Percentiles rank a stretch among this genome's conserved stretches.
These are phyloP conservation scores for Saccharomycopsis malanga DNA, from an alignment of 805 yeast species.

Conservation along the genomic window DNA sequence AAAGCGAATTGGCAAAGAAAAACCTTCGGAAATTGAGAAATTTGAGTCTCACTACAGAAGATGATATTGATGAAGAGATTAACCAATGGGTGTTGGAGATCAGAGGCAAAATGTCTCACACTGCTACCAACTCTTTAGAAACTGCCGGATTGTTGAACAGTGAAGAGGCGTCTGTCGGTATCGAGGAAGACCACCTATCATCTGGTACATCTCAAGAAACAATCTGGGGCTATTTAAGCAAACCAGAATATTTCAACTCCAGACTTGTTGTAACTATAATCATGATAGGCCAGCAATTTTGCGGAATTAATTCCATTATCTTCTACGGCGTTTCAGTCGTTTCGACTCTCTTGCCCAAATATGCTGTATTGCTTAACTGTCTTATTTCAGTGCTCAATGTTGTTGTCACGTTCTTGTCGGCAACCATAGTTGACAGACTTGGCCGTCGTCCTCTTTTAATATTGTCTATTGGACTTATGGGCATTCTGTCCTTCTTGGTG, in stretches of 20 bases:
- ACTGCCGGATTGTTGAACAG: neutral
- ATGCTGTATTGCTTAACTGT: conserved; percentile 68
- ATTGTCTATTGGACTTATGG: conserved; percentile 64
- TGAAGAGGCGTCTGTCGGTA: neutral
- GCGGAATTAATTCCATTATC: conserved; percentile 88
- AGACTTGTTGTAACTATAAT: conserved; percentile 62
- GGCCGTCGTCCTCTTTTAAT: conserved; percentile 73
- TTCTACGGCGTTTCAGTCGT: conserved; percentile 89
- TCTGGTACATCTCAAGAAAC: neutral
- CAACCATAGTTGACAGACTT: conserved; percentile 62
- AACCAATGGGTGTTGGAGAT: conserved; percentile 12
- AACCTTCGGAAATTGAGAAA: conserved; percentile 32
- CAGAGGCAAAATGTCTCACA: neutral
- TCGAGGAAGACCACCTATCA: conserved; percentile 1
- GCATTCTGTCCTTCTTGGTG: conserved; percentile 52
- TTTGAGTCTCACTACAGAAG: neutral
- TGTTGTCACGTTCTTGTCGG: conserved; percentile 64
- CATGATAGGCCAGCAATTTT: conserved; percentile 80
- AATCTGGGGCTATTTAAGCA: conserved; percentile 2
- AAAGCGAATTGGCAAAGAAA: conserved; percentile 35
- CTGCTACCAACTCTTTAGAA: neutral
- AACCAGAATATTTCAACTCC: conserved; percentile 6
- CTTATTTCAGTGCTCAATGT: conserved; percentile 70
- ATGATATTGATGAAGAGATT: conserved; percentile 7
- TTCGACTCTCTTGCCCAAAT: conserved; percentile 58